A percentile compares a stretch with the other conserved stretches of the same genome.
phyloP scores from a whole-genome alignment of 805 yeast genomes.

The Lipomyces mesembrius region DNA sequence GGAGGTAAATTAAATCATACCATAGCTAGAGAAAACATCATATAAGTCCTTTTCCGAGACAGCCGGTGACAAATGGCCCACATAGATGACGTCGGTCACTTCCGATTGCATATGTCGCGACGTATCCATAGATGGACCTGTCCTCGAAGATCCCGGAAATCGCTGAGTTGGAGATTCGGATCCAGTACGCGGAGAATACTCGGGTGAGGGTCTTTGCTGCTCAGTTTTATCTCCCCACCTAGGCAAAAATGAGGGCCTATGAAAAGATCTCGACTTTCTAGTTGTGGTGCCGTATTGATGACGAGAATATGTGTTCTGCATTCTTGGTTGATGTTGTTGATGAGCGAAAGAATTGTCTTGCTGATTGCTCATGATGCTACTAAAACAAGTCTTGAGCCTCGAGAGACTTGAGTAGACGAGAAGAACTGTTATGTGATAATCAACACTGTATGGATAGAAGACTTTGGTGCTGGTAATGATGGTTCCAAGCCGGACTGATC shows the following conservation, averaged over 20 bases:
- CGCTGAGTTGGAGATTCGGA: background rate
- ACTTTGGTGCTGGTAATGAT: background rate
- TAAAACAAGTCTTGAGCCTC: background rate
- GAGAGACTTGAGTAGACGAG: background rate
- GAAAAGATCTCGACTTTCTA: background rate
- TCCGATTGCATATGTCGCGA: conserved; percentile 4
- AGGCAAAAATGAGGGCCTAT: background rate
- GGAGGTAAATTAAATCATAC: background rate
- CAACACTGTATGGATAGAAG: background rate
- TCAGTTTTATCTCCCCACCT: background rate
- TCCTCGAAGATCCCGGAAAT: background rate
- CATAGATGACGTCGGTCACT: conserved; percentile 13
- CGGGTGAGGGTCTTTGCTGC: background rate
- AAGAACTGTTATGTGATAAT: background rate
- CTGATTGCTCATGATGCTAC: background rate
- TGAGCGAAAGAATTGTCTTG: background rate
- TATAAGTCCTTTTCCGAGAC: conserved; percentile 18
- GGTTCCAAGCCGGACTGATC: background rate
- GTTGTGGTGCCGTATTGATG: conserved; percentile 4
- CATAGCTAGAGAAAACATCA: conserved; percentile 19
- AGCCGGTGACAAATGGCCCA: conserved; percentile 19
- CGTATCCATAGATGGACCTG: background rate
- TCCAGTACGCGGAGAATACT: background rate
- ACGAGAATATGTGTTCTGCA: background rate
- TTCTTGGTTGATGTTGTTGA: background rate